Base-by-base conservation (phyloP, 2,329 filamentous ascomycete genomes). In the Furcasterigmium furcatum region DNA sequence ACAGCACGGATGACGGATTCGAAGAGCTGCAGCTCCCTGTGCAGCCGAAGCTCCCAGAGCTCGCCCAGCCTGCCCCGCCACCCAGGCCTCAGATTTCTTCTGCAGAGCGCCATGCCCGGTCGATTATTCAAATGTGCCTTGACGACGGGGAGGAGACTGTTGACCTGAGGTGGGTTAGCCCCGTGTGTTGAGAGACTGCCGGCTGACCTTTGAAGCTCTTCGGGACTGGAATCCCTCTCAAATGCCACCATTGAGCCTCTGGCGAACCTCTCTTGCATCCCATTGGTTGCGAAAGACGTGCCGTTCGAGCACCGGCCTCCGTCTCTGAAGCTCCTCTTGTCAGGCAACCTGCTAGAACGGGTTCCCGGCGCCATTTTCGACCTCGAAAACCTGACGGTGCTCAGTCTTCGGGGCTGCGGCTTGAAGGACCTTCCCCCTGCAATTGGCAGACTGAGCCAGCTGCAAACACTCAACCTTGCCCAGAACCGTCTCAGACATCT, bases 371-470 rank as follows among this genome's bases (percentile, higher is more conserved):
- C 79, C 40, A 62, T 89, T 3, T 85, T 87, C 55, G 72, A 78
- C 39, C 65, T 89, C 3, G 67, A 80, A 19, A 68, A 80, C 53
- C 67, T 89, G 24, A 83, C 79, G 0, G 77, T 83, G 14, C 73
- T 90, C 12, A 87, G 78, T 53, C 69, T 90, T 14, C 79, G 86
- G 29, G 77, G 74, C 48, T 88, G 88, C 55, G 61, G 72, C 20
- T 70, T 90, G 13, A 66, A 65, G 0, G 77, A 85, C 55, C 64
- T 90, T 3, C 81, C 86, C 1, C 68, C 80, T 0, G 70, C 73
- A 4, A 80, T 89, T 41, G 70, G 68, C 19, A 76, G 76, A 25
- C 69, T 89, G 7, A 59, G 58, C 5, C 82, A 80, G 47, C 70
- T 90, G 4, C 66, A 69, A 42, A 74, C 80, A 42, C 73, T 90